phyloP scores from a whole-genome alignment of 176 grass and related monocot genomes.

The Carex myosuroides region DNA sequence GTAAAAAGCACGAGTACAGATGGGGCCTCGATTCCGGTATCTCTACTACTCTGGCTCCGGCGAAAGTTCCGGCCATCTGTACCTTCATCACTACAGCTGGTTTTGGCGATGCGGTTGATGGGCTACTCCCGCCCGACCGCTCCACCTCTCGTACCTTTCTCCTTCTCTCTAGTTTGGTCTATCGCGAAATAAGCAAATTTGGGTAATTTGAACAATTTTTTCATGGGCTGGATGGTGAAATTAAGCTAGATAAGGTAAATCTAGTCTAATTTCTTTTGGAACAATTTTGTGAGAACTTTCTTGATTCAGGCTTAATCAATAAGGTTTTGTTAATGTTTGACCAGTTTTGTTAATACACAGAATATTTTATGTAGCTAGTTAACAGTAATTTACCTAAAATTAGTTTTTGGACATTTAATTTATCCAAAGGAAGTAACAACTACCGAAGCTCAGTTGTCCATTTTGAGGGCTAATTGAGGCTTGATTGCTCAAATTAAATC shows the following conservation, averaged over 20 bases:
- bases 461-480: background rate
- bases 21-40: background rate
- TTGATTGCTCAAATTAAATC: background rate
- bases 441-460: too few relatives aligned
- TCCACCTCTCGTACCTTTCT: background rate
- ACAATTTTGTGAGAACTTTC: background rate
- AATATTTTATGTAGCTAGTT: background rate
- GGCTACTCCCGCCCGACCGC: background rate
- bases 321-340: background rate
- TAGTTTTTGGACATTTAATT: background rate
- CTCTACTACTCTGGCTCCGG: background rate
- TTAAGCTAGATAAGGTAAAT: background rate
- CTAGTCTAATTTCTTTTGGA: background rate
- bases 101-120: too few relatives aligned
- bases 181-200: background rate
- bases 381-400: background rate
- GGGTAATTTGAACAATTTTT: background rate
- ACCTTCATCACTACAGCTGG: too few relatives aligned
- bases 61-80: too few relatives aligned
- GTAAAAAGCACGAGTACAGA: background rate
- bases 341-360: background rate
- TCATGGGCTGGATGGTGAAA: background rate
- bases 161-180: background rate
- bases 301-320: background rate
- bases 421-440: too few relatives aligned